Base-by-base conservation (phyloP, 1,284 basidiomycete species). In the Cerioporus squamosus region DNA sequence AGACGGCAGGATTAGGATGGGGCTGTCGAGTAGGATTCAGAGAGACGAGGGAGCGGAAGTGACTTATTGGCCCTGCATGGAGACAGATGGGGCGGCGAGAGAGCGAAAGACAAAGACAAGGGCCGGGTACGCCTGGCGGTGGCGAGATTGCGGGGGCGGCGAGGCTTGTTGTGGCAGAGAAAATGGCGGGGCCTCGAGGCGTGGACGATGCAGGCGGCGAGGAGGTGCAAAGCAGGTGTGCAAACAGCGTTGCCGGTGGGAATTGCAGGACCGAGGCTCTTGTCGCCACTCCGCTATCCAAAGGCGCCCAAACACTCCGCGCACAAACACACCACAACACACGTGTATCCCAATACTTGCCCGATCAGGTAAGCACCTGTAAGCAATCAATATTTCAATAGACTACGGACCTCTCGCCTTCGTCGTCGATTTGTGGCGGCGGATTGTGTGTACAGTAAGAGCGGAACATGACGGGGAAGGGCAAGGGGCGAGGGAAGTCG, bases 61-160 rank as follows among this genome's bases (percentile, higher is more conserved):
- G 61, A 62, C 49, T 68, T 66, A 70, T 54, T 66, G 66, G 58
- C 60, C 60, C 26, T 55, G 57, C 68, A 70, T 70, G 53, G 58
- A 53, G 48, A 49, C 53, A 51, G 47, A 43, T 45, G 48, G 55
- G 40, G 54, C 40, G 24, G 24, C 52, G 52, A 57, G 51, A 36
- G 54, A 58, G 61, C 40, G 57, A 60, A 55, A 62, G 63, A 60
- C 53, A 54, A 60, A 56, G 60, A 42, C 8, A 36, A 36, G 33
- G 12, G 6, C 33, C 33, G 14, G 6, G 43, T 31, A 44, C 54
- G 47, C 56, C 58, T 33, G 44, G 58, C 44, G 63, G 29, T 46
- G 56, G 39, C 39, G 52, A 44, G 48, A 51, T 39, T 55, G 52
- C 46, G 42, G 18, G 44, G 51, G 45, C 33, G 24, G 57, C 57